A percentile compares a stretch with the other conserved stretches of the same genome.
phyloP scores from a whole-genome alignment of 805 yeast species.

The Saccharomycopsis capsularis region DNA sequence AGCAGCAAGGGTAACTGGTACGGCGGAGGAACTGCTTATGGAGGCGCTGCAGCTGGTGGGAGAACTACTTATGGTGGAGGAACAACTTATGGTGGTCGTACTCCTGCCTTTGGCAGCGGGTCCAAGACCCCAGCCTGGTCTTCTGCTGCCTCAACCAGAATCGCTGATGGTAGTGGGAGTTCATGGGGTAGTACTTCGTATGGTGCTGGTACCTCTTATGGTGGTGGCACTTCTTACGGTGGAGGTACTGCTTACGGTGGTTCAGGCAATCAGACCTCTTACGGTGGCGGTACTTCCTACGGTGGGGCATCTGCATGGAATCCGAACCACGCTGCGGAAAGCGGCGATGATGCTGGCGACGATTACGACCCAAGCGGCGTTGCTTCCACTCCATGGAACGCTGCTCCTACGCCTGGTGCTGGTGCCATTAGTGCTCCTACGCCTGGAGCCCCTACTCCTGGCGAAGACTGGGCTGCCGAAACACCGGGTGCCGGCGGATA shows the following conservation, averaged over 20 bases:
- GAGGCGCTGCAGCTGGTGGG: constrained; percentile 22
- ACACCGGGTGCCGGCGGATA: constrained; percentile 34
- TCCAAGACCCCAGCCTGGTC: constrained; percentile 33
- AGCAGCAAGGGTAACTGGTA: constrained; percentile 29
- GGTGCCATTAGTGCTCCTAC: constrained; percentile 28
- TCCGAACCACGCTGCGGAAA: constrained; percentile 30
- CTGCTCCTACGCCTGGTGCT: constrained; percentile 32
- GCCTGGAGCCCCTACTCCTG: constrained; percentile 35
- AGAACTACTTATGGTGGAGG: constrained; percentile 21
- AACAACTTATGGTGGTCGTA: constrained; percentile 23
- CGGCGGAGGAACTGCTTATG: constrained; percentile 24
- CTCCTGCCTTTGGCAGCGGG: constrained; percentile 26
- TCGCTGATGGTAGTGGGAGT: constrained; percentile 33
- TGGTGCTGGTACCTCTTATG: too few species aligned
- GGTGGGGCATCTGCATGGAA: constrained; percentile 39
- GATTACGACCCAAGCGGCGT: constrained; percentile 35
- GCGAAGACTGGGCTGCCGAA: constrained; percentile 28
- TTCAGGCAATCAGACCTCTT: constrained; percentile 23
- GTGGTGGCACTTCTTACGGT: constrained; percentile 23
- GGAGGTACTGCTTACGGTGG: constrained; percentile 25
- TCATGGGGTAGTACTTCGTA: too few species aligned
- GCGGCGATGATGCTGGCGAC: constrained; percentile 23
- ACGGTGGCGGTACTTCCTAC: constrained; percentile 29
- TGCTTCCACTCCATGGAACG: constrained; percentile 39
- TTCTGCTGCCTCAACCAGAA: constrained; percentile 23